Conservation (phyloP, 352 stramenopile genomes). For the Peronospora tabacina region DNA sequence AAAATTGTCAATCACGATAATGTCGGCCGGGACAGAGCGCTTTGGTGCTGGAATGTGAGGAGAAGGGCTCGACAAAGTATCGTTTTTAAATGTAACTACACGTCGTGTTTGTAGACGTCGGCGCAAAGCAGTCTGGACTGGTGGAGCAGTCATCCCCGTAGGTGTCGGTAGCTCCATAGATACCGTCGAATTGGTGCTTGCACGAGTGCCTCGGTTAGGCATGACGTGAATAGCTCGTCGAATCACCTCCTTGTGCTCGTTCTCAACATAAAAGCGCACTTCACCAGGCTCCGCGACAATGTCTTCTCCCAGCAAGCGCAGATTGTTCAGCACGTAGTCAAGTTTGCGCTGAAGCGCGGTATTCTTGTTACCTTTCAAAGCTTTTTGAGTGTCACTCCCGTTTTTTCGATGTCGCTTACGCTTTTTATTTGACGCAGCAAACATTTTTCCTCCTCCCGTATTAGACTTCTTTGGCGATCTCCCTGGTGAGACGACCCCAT, state of each 20-base stretch:
- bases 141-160: not conserved
- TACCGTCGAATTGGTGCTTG: not conserved
- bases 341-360: slow-evolving; percentile 38
- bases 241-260: slow-evolving; percentile 31
- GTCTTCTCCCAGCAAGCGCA: slow-evolving; percentile 34
- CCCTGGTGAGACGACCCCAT: slow-evolving; percentile 14
- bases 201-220: slow-evolving; percentile 22
- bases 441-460: slow-evolving; percentile 30
- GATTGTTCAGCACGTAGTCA: slow-evolving; percentile 42
- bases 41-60: slow-evolving; percentile 1
- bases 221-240: slow-evolving; percentile 38
- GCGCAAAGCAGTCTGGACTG: slow-evolving; percentile 1
- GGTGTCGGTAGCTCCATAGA: slow-evolving; percentile 4
- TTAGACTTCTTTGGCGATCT: slow-evolving; percentile 25
- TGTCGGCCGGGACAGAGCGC: not conserved
- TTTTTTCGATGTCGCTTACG: slow-evolving; percentile 23
- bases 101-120: slow-evolving; percentile 11
- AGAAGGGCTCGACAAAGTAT: slow-evolving; percentile 1
- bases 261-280: slow-evolving; percentile 40
- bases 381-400: slow-evolving; percentile 12
- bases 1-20: slow-evolving; percentile 25
- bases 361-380: slow-evolving; percentile 34
- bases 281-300: slow-evolving; percentile 35
- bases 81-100: slow-evolving; percentile 20
- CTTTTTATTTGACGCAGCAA: slow-evolving; percentile 28